phyloP scores from a whole-genome alignment of 116 monocot species.

The Zostera marina region DNA sequence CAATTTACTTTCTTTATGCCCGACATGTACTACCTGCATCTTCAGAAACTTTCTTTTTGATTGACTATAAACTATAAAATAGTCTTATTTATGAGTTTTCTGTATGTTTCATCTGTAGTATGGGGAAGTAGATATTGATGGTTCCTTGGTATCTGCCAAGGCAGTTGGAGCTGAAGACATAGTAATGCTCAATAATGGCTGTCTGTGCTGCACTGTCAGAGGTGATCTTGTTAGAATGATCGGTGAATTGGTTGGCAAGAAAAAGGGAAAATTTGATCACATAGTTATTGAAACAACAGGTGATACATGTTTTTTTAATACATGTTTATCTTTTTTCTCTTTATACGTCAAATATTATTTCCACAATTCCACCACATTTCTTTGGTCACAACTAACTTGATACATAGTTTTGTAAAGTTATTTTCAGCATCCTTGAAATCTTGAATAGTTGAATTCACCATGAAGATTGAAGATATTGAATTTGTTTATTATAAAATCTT shows the following conservation, averaged over 20 bases:
- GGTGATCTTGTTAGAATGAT: slow-evolving; percentile 98
- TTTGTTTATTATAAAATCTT: too few species aligned
- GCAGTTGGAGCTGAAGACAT: slow-evolving; percentile 86
- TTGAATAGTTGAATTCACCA: too few species aligned
- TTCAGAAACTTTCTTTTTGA: too few species aligned
- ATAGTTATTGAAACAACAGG: slow-evolving; percentile 98
- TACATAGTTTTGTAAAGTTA: too few species aligned
- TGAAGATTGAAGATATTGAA: too few species aligned
- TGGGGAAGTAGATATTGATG: slow-evolving; percentile 96
- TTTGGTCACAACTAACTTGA: too few species aligned
- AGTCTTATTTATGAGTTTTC: not conserved
- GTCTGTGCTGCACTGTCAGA: slow-evolving; percentile 95
- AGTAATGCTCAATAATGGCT: slow-evolving; percentile 96
- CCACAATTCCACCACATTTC: too few species aligned
- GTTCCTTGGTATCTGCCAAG: slow-evolving; percentile 91
- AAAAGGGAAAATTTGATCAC: slow-evolving; percentile 93
- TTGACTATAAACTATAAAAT: too few species aligned
- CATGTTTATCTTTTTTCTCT: not conserved
- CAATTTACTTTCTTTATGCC: too few species aligned
- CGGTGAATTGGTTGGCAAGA: slow-evolving; percentile 71
- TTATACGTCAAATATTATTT: not conserved
- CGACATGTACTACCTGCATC: too few species aligned
- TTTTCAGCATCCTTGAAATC: too few species aligned
- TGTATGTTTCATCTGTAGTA: slow-evolving; percentile 28
- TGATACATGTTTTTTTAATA: slow-evolving; percentile 9